phyloP scores from a whole-genome alignment of 306 rosid genomes.

The Glycine latifolia region DNA sequence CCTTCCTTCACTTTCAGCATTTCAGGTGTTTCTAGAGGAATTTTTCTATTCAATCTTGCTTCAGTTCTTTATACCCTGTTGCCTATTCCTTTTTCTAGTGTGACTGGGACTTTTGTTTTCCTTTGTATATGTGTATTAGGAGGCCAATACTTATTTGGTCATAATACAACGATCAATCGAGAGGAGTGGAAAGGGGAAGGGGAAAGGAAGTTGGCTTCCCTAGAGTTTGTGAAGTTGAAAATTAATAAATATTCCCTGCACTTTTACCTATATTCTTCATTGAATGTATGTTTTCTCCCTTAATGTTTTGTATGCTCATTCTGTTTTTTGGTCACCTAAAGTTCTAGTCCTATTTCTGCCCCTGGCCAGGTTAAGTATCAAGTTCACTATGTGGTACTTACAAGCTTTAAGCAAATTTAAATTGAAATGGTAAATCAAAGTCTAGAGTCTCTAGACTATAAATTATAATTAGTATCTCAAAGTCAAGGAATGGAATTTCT shows the following conservation, averaged over 20 bases:
- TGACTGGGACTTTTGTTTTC: slow-evolving; percentile 17
- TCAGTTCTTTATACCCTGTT: background rate
- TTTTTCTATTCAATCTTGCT: slow-evolving; percentile 30
- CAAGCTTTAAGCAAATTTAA: too few relatives aligned
- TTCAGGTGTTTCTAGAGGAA: slow-evolving; percentile 68
- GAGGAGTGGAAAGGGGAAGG: background rate
- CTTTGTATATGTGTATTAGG: background rate
- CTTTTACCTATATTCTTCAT: slow-evolving; percentile 13
- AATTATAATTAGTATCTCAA: background rate
- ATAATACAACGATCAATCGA: background rate
- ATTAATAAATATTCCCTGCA: background rate
- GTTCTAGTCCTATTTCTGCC: slow-evolving; percentile 6
- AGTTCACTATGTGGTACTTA: too few relatives aligned
- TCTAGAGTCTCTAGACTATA: too few relatives aligned
- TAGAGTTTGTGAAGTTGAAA: background rate
- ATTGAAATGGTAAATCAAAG: too few relatives aligned
- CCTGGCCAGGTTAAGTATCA: background rate
- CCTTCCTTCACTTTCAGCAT: slow-evolving; percentile 89
- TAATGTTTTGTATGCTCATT: background rate
- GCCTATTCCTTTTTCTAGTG: too few relatives aligned
- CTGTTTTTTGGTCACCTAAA: slow-evolving; percentile 14
- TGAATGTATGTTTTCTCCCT: slow-evolving; percentile 34
- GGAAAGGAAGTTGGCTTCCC: background rate
- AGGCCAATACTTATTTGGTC: slow-evolving; percentile 19
- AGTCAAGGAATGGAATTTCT: background rate